Evolutionary conservation across 2,329 filamentous ascomycete species (phyloP).

Genomic region (Nothophoma quercina): DNA sequence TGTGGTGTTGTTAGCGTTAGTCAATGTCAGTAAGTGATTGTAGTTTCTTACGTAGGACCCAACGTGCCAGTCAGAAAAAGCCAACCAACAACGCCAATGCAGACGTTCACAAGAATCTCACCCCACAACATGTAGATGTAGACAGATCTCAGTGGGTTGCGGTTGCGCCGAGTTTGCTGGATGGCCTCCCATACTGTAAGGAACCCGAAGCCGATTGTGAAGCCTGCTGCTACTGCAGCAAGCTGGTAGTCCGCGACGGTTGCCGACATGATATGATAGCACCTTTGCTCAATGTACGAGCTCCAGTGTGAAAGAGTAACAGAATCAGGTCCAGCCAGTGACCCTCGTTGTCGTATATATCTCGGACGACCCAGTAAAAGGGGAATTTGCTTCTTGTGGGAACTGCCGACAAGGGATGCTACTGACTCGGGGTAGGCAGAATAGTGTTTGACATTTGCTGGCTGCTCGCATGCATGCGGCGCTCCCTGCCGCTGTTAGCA

Average conservation of each 20-base stretch:
- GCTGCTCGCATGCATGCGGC: conserved; percentile 16
- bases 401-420: conserved; percentile 3
- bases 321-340: neutral
- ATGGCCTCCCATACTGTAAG: conserved; percentile 47
- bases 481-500: conserved; percentile 17
- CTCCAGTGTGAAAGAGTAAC: conserved; percentile 2
- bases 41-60: conserved; percentile 37
- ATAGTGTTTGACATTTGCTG: conserved; percentile 14
- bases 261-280: conserved; percentile 24
- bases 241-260: conserved; percentile 39
- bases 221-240: conserved; percentile 44
- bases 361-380: conserved; percentile 6
- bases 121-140: conserved; percentile 50
- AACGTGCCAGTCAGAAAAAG: conserved; percentile 39
- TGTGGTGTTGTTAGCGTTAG: conserved; percentile 15
- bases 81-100: conserved; percentile 43
- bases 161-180: conserved; percentile 46
- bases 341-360: conserved; percentile 10
- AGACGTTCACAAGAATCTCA: conserved; percentile 38
- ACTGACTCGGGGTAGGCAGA: conserved; percentile 10
- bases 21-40: no score
- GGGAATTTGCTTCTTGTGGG: conserved; percentile 14
- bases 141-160: conserved; percentile 41
- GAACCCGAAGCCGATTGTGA: conserved; percentile 46
- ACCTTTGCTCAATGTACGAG: conserved; percentile 12